Percentiles rank a stretch among this genome's conserved stretches.
phyloP scores from a whole-genome alignment of 176 grass and related monocot genomes.

The Oryza officinalis region DNA sequence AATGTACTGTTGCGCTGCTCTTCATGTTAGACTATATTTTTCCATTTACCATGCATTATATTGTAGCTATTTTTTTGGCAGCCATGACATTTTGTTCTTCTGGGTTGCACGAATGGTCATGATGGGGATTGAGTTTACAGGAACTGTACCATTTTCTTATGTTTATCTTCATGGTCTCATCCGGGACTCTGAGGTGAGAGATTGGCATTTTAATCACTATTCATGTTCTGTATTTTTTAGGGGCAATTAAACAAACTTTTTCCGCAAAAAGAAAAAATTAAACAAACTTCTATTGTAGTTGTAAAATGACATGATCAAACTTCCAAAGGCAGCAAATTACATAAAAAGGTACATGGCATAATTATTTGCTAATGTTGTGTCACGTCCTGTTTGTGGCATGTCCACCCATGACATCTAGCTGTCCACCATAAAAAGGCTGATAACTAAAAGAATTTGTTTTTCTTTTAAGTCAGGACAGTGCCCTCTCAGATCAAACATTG shows the following conservation, averaged over 20 bases:
- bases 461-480: no score
- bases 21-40: slow-evolving; percentile 14
- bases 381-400: slow-evolving; percentile 1
- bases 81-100: slow-evolving; percentile 99
- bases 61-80: slow-evolving; percentile 48
- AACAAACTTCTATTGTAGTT: slow-evolving; percentile 12
- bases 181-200: slow-evolving; percentile 84
- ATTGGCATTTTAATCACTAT: background rate
- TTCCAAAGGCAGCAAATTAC: slow-evolving; percentile 14
- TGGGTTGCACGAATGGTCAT: slow-evolving; percentile 99
- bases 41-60: slow-evolving; percentile 20
- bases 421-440: background rate
- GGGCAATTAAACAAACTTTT: background rate
- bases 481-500: slow-evolving; percentile 1
- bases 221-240: slow-evolving; percentile 30
- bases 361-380: background rate
- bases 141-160: slow-evolving; percentile 85
- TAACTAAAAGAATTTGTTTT: background rate
- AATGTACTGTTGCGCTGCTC: background rate
- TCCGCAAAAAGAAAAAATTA: no score
- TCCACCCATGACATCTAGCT: background rate
- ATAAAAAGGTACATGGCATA: background rate
- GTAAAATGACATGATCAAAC: slow-evolving; percentile 16
- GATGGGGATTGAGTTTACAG: slow-evolving; percentile 98
- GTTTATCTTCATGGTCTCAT: slow-evolving; percentile 99